Evolutionary conservation across 192 early-diverging fungal species (phyloP), one percentile per base, ranked within the genome.

Genomic region (Mortierella hygrophila): DNA sequence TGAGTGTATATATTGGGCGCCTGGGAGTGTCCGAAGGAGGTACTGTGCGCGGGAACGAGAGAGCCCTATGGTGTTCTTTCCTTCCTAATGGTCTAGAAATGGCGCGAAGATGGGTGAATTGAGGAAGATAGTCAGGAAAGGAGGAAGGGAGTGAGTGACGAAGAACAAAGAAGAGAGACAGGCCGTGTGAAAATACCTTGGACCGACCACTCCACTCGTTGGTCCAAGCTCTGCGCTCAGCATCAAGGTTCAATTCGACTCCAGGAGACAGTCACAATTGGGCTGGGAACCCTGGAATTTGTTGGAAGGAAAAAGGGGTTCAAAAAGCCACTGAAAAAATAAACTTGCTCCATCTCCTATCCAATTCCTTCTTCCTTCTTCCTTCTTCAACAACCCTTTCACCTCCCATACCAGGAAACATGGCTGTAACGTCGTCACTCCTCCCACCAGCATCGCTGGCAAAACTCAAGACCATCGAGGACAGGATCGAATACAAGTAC

Each of bases 401-500:
- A 74, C 73, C 47, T 49, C 15, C 47, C 49, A 52, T 40, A 40
- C 38, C 49, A 52, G 49, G 49, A 52, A 74, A 18, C 1, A 79
- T 77, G 78, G 46, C 83, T 4, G 74, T 65, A 4, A 70, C 70
- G 3, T 41, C 84, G n/a, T 55, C 69, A 38, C 83, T 86, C 63
- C 75, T 86, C 6, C 84, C 79, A 29, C 52, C 63, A 0, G 79
- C 35, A 37, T 78, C 79, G 7, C 40, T 86, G 21, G 69, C 69
- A 11, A 46, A 76, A 13, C 79, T 86, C 44, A 73, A 81, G 68
- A 44, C 70, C 1, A 79, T 86, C 13, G 84, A 86, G 71, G 84
- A 86, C 75, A 72, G 79, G 52, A 81, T 86, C 75, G 32, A 47
- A 18, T 86, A 86, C 79, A 86, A 86, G 54, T 86, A 86, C 46